Evolutionary conservation across 2,329 filamentous ascomycete species (phyloP).

Genomic region (Colletotrichum tamarilloi): DNA sequence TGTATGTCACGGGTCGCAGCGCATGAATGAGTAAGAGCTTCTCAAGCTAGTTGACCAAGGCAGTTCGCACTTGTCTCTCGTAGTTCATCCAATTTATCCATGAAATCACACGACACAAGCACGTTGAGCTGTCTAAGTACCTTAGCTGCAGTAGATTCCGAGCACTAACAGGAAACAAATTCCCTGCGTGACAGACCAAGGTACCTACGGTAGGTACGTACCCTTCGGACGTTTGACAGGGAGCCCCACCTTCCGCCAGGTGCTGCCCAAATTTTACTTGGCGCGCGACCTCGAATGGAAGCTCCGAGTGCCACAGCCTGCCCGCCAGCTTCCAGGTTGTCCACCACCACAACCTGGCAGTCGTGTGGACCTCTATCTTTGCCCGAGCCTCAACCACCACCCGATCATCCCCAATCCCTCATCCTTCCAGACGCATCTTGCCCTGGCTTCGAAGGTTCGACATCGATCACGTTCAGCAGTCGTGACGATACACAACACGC

Average conservation of each 20-base stretch:
- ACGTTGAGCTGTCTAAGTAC: neutral
- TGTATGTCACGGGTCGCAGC: neutral
- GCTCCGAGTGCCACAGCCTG: conserved; percentile 5
- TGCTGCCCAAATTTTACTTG: neutral
- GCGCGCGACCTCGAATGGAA: neutral
- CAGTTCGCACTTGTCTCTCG: neutral
- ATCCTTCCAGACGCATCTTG: neutral
- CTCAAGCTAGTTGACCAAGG: neutral
- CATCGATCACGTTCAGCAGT: neutral
- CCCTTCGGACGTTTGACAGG: neutral
- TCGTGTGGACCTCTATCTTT: neutral
- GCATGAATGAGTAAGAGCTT: neutral
- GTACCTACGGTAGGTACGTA: neutral
- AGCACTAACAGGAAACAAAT: neutral
- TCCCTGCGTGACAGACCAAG: no score
- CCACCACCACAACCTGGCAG: neutral
- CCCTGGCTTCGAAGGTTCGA: neutral
- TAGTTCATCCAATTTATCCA: conserved; percentile 8
- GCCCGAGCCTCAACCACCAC: neutral
- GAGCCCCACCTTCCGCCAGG: neutral
- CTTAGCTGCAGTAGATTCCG: conserved; percentile 10
- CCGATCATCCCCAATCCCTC: neutral
- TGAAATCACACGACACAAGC: neutral
- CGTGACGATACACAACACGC: neutral
- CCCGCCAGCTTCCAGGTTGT: neutral